Base-by-base conservation (phyloP, 2,329 filamentous ascomycete genomes). In the Stagonosporopsis tanaceti region DNA sequence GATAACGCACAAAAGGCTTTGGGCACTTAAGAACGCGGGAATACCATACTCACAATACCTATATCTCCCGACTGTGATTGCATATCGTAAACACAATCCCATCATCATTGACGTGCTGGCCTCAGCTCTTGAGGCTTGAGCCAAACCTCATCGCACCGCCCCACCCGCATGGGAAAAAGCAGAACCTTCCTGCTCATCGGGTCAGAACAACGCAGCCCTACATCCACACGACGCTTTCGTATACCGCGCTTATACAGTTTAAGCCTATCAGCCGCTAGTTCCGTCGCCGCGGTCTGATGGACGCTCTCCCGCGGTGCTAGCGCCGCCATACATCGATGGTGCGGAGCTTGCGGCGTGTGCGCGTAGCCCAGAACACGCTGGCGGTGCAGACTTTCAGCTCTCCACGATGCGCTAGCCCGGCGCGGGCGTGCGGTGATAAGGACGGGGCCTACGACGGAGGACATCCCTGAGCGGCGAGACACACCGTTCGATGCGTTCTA, bases 281-380 rank as follows among this genome's bases (percentile, higher is more conserved):
- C 53, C 53, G 40, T 42, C 41, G 41, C 41, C 51, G 41, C 47
- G 53, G 53, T 38, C 53, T 57, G 47, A 44, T 42, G 30, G 53
- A 25, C 25, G 37, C 41, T 51, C 47, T 57, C 53, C 47, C 53
- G 53, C 37, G 6, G 15, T 37, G 37, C 41, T 51, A 51, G 53
- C 47, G 17, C n/a, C 17, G 53, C 37, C 40, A 40, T 20, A 46
- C 53, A 30, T 25, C n/a, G n/a, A 37, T 11, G 25, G 38, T 15
- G 37, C 34, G 40, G 42, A 47, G 35, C 48, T 25, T 35, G 25
- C 39, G 28, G 28, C 28, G 28, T 30, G 8, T 34, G 32, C 4
- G 32, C 17, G 27, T 35, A 50, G 53, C 47, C 47, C 47, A 57
- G 53, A 57, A 47, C 42, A 30, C 47, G 20, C 41, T 40, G 47